These are phyloP conservation scores for Drechslerella stenobrocha DNA, from an alignment of 2,329 filamentous ascomycete species.

Conservation along the genomic window DNA sequence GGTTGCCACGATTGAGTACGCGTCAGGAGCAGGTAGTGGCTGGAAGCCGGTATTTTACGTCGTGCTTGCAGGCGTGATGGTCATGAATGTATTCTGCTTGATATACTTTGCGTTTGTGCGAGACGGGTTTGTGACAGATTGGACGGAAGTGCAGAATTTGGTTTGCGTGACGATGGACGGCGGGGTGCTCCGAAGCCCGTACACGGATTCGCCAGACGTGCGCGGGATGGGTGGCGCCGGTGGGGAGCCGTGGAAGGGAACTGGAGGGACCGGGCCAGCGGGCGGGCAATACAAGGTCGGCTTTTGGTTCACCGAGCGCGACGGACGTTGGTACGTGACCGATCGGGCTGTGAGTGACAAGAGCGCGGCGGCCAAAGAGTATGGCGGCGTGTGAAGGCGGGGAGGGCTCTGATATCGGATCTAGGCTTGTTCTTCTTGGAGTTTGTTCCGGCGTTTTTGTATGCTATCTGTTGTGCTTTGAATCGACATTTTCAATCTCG, in stretches of 20 bases:
- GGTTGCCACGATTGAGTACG: slow-evolving; percentile 69
- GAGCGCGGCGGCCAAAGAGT: no score
- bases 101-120: slow-evolving; percentile 64
- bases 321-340: slow-evolving; percentile 41
- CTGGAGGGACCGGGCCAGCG: slow-evolving; percentile 31
- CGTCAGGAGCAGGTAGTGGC: slow-evolving; percentile 64
- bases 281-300: slow-evolving; percentile 44
- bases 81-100: slow-evolving; percentile 69
- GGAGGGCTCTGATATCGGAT: no score
- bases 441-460: neutral
- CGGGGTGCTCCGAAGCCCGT: slow-evolving; percentile 9
- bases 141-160: slow-evolving; percentile 74
- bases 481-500: neutral
- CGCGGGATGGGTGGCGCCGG: neutral
- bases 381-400: no score
- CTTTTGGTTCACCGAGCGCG: slow-evolving; percentile 42
- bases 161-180: slow-evolving; percentile 58
- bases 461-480: neutral
- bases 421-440: neutral
- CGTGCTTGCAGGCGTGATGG: slow-evolving; percentile 67
- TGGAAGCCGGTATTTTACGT: slow-evolving; percentile 72
- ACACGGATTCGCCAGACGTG: neutral
- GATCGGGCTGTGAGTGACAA: slow-evolving; percentile 8
- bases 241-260: slow-evolving; percentile 29
- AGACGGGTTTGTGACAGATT: slow-evolving; percentile 71